A percentile compares a stretch with the other conserved stretches of the same genome.
These are phyloP conservation scores for Calonectria pauciramosa DNA, from an alignment of 2,329 filamentous ascomycete species.

Conservation along the genomic window DNA sequence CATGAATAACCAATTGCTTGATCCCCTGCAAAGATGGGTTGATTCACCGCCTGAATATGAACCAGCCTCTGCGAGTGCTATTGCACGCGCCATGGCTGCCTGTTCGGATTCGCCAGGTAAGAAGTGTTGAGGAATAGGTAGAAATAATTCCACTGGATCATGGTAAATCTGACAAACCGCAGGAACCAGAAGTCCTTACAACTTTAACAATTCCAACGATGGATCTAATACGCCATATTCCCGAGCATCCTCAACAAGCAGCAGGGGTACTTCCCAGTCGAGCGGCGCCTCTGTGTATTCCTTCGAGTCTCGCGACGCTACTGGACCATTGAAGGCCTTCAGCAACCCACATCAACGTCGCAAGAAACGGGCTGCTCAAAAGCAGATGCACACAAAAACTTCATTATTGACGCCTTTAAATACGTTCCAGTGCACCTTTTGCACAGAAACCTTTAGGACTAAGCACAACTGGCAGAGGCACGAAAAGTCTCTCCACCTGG, in stretches of 20 bases:
- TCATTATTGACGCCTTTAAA: background rate
- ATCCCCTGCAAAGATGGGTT: slow-evolving; percentile 44
- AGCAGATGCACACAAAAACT: slow-evolving; percentile 18
- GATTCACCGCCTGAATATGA: slow-evolving; percentile 48
- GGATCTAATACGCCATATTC: slow-evolving; percentile 11
- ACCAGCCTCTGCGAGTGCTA: slow-evolving; percentile 42
- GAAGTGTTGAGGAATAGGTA: background rate
- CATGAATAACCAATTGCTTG: slow-evolving; percentile 16
- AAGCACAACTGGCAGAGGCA: slow-evolving; percentile 63
- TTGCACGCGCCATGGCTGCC: slow-evolving; percentile 39
- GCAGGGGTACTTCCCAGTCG: slow-evolving; percentile 33
- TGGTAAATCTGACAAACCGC: background rate
- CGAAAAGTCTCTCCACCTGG: slow-evolving; percentile 60
- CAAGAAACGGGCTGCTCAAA: background rate
- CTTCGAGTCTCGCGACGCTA: slow-evolving; percentile 9
- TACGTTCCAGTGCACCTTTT: slow-evolving; percentile 57
- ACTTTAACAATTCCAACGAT: background rate
- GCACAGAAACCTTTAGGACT: slow-evolving; percentile 57
- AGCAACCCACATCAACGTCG: background rate
- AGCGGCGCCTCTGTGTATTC: slow-evolving; percentile 30
- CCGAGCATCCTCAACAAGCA: slow-evolving; percentile 38
- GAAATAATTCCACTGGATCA: background rate
- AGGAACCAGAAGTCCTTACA: background rate
- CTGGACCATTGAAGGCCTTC: background rate
- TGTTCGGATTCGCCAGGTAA: slow-evolving; percentile 9